phyloP scores from a whole-genome alignment of 495 filamentous ascomycete species.

The Tricharina praecox region DNA sequence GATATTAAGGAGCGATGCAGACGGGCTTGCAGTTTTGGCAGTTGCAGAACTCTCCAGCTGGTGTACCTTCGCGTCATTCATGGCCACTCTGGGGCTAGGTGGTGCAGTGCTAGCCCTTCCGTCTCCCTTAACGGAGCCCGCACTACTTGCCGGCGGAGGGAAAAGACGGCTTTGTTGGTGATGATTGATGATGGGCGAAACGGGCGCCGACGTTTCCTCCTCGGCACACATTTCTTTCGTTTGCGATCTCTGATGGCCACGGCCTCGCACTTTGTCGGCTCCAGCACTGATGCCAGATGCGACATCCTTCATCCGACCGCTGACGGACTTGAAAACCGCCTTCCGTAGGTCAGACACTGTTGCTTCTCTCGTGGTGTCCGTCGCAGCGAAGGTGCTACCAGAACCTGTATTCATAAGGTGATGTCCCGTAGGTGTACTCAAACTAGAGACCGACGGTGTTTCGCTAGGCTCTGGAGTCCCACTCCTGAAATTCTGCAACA shows the following conservation, averaged over 20 bases:
- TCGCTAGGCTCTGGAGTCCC: no score
- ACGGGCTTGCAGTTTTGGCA: slow-evolving; percentile 10
- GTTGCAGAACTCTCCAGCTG: neutral
- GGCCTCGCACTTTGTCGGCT: slow-evolving; percentile 21
- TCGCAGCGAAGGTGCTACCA: neutral
- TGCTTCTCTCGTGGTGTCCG: slow-evolving; percentile 10
- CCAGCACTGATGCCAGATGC: slow-evolving; percentile 47
- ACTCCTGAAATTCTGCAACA: no score
- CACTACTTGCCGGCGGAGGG: neutral
- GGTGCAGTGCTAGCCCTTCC: neutral
- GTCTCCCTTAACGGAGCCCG: neutral
- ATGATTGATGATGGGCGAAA: neutral
- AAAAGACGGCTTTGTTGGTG: neutral
- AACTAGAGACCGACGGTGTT: neutral
- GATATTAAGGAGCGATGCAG: neutral
- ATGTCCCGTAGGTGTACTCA: neutral
- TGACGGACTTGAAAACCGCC: slow-evolving; percentile 61
- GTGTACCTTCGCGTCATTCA: neutral
- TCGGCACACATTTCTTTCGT: slow-evolving; percentile 13
- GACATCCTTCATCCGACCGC: slow-evolving; percentile 64
- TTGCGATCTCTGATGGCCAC: slow-evolving; percentile 14
- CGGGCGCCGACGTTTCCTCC: slow-evolving; percentile 3
- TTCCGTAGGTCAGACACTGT: slow-evolving; percentile 35
- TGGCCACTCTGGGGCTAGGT: neutral
- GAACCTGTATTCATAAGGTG: neutral